These are phyloP conservation scores for Monosporascus sp. DNA, from an alignment of 2,329 filamentous ascomycete species.

Conservation along the genomic window DNA sequence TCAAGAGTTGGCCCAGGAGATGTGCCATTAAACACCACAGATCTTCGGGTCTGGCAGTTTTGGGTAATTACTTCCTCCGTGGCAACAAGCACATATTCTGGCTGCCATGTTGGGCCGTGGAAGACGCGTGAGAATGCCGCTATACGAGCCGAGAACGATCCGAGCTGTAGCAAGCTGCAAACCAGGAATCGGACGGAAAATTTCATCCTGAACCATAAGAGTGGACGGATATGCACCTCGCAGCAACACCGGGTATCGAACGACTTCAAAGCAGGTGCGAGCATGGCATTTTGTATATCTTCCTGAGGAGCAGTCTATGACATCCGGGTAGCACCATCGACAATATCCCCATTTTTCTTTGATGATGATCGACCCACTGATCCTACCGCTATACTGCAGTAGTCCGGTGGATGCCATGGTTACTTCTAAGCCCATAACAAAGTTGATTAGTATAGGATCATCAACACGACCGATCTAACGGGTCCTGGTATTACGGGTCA, in stretches of 20 bases:
- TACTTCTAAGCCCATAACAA: too few species aligned
- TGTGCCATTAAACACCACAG: slow-evolving; percentile 48
- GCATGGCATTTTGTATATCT: not conserved
- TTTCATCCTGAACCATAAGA: not conserved
- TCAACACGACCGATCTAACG: too few species aligned
- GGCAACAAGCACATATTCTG: slow-evolving; percentile 25
- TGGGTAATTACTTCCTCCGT: slow-evolving; percentile 34
- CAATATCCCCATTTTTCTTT: too few species aligned
- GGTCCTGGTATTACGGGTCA: too few species aligned
- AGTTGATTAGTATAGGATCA: too few species aligned
- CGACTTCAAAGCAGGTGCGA: not conserved
- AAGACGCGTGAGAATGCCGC: not conserved
- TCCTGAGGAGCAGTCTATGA: not conserved
- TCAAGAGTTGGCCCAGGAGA: slow-evolving; percentile 45
- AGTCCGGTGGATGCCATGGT: too few species aligned
- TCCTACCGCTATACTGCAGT: too few species aligned
- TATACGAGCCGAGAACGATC: not conserved
- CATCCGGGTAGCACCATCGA: not conserved
- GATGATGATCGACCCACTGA: too few species aligned
- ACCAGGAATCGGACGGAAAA: too few species aligned
- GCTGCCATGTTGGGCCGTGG: slow-evolving; percentile 25
- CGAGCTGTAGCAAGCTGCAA: not conserved
- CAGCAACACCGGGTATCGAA: not conserved
- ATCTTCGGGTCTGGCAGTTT: slow-evolving; percentile 41
- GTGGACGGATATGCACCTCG: not conserved